Conservation (phyloP, 202 grass and related monocot species). For the Dendrocalamus latiflorus region DNA sequence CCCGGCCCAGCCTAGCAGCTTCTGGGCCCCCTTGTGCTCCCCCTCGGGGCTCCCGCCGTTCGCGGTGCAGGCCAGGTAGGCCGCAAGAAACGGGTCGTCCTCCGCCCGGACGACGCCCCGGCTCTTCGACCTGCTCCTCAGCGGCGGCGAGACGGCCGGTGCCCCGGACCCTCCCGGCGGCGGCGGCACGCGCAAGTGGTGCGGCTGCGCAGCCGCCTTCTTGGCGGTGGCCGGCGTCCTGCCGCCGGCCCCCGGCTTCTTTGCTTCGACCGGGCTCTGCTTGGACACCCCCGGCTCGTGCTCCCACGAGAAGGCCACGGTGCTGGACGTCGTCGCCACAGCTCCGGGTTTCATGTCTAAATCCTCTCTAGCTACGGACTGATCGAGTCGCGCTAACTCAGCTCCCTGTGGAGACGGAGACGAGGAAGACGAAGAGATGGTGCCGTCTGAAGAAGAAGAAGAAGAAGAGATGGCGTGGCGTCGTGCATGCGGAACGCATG, state of each 20-base stretch:
- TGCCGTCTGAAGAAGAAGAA: neutral
- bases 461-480: neutral
- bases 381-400: neutral
- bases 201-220: neutral
- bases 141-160: neutral
- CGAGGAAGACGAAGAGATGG: neutral
- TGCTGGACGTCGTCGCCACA: neutral
- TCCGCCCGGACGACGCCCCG: slow-evolving; percentile 8
- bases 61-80: slow-evolving; percentile 70
- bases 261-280: neutral
- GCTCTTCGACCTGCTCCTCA: no score
- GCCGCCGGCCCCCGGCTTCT: neutral
- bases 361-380: neutral
- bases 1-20: slow-evolving; percentile 15
- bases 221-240: neutral
- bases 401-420: neutral
- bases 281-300: slow-evolving; percentile 68
- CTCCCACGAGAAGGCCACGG: slow-evolving; percentile 83
- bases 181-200: slow-evolving; percentile 43
- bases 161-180: slow-evolving; percentile 45
- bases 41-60: neutral
- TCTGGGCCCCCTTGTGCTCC: neutral
- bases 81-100: slow-evolving; percentile 78
- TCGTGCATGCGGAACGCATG: neutral
- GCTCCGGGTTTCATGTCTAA: slow-evolving; percentile 10